Percentiles rank a stretch among this genome's conserved stretches.
phyloP scores from a whole-genome alignment of 257 asterid genomes.

The Cruciata laevipes region DNA sequence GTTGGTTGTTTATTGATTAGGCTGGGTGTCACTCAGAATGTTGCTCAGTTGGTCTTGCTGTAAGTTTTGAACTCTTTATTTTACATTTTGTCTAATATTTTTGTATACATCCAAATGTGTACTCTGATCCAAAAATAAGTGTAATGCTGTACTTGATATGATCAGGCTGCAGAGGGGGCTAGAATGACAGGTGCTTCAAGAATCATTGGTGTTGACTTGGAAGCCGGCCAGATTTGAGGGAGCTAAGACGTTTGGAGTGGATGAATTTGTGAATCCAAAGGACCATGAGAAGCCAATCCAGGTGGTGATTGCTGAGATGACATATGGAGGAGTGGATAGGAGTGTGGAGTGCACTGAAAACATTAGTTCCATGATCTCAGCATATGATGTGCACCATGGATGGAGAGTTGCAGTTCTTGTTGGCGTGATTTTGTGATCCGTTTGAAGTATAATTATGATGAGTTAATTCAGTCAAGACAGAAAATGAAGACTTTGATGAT shows the following conservation, averaged over 20 bases:
- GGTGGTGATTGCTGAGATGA: slow-evolving; percentile 74
- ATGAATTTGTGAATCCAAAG: slow-evolving; percentile 68
- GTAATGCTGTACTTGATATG: not conserved
- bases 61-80: slow-evolving; percentile 12
- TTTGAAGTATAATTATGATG: too few species aligned
- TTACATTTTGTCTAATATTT: too few species aligned
- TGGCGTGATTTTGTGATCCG: too few species aligned
- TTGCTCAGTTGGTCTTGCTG: slow-evolving; percentile 92
- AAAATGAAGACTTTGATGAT: too few species aligned
- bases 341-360: slow-evolving; percentile 82
- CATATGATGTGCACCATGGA: slow-evolving; percentile 76
- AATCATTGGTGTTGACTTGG: slow-evolving; percentile 61
- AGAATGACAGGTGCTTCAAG: slow-evolving; percentile 72
- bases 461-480: too few species aligned
- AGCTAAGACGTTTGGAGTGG: slow-evolving; percentile 74
- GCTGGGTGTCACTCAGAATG: too few species aligned
- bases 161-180: slow-evolving; percentile 75
- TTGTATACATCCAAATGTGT: not conserved
- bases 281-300: slow-evolving; percentile 58
- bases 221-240: slow-evolving; percentile 43
- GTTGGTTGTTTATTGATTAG: too few species aligned
- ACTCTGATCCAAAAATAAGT: too few species aligned
- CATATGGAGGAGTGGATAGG: slow-evolving; percentile 68
- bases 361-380: slow-evolving; percentile 65
- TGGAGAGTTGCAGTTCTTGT: slow-evolving; percentile 88